Conservation (phyloP, 208 protist species). For the Phytomonas sp. region DNA sequence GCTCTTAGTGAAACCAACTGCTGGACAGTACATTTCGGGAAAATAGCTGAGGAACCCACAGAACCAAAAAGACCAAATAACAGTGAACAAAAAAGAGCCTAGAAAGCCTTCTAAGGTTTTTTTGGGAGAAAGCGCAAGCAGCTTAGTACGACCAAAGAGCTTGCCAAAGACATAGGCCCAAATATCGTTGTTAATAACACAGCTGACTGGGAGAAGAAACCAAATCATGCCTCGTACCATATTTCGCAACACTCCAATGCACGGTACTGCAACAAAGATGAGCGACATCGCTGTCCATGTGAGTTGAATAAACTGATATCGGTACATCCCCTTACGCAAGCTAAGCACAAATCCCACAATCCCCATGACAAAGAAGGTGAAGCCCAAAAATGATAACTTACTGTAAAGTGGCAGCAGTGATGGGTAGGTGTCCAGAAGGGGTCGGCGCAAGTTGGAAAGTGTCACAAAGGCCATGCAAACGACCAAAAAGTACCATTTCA, state of each 20-base stretch:
- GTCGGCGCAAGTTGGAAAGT: slow-evolving; percentile 40
- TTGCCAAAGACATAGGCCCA: slow-evolving; percentile 89
- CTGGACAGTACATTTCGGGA: slow-evolving; percentile 83
- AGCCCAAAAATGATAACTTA: slow-evolving; percentile 53
- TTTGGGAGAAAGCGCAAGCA: slow-evolving; percentile 86
- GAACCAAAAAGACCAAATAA: slow-evolving; percentile 88
- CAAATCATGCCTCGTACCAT: slow-evolving; percentile 90
- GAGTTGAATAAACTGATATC: slow-evolving; percentile 89
- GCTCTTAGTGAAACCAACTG: slow-evolving; percentile 50
- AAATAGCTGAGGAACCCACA: slow-evolving; percentile 83
- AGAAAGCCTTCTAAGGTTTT: slow-evolving; percentile 91
- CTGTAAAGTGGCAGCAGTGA: slow-evolving; percentile 33
- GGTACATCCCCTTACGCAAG: slow-evolving; percentile 80
- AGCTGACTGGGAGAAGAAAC: slow-evolving; percentile 86
- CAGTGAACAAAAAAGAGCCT: slow-evolving; percentile 85
- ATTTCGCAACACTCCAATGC: slow-evolving; percentile 55
- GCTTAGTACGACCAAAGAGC: slow-evolving; percentile 77
- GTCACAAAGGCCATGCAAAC: slow-evolving; percentile 34
- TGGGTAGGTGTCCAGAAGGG: slow-evolving; percentile 53
- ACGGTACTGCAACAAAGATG: slow-evolving; percentile 61
- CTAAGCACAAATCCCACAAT: slow-evolving; percentile 85
- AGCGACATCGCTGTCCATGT: slow-evolving; percentile 86
- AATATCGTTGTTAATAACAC: slow-evolving; percentile 88
- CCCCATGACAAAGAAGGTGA: slow-evolving; percentile 57
- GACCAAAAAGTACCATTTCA: slow-evolving; percentile 80